phyloP scores from a whole-genome alignment of 768 basidiomycete species.

The Leucosporidium creatinivorum region DNA sequence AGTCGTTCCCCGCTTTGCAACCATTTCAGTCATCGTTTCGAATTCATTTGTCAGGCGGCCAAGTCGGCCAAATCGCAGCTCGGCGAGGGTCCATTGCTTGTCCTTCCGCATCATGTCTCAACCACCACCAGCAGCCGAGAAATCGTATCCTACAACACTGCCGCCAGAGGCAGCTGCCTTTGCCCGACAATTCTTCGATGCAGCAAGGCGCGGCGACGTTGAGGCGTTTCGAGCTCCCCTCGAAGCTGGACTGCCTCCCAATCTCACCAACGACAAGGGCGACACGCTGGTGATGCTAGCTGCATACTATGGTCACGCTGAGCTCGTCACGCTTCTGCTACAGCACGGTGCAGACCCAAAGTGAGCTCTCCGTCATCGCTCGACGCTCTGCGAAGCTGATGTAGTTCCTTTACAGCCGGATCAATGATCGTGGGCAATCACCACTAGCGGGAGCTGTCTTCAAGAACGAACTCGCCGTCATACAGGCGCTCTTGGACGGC shows the following conservation, averaged over 20 bases:
- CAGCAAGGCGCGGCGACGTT: constrained; percentile 4
- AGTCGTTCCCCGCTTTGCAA: neutral
- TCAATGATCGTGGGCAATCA: constrained; percentile 66
- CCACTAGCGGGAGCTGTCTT: constrained; percentile 71
- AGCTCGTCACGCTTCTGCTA: constrained; percentile 53
- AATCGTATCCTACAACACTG: neutral
- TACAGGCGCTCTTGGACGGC: constrained; percentile 51
- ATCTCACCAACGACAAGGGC: constrained; percentile 66
- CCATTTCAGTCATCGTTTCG: no score
- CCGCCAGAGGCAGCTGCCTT: constrained; percentile 21
- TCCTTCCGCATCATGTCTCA: no score
- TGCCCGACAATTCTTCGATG: constrained; percentile 28
- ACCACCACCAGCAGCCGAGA: neutral
- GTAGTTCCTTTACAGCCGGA: constrained; percentile 36
- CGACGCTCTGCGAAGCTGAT: constrained; percentile 44
- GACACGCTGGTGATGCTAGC: constrained; percentile 75
- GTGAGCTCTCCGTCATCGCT: neutral
- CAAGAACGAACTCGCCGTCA: constrained; percentile 61
- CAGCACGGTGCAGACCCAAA: constrained; percentile 49
- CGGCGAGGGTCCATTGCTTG: no score
- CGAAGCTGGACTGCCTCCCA: constrained; percentile 54
- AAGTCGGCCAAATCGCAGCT: no score
- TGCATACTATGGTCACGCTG: constrained; percentile 60
- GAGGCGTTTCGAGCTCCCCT: constrained; percentile 10
- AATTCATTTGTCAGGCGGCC: no score